Evolutionary conservation across 208 protist species (phyloP).

Genomic region (Blastocrithidia nonstop): DNA sequence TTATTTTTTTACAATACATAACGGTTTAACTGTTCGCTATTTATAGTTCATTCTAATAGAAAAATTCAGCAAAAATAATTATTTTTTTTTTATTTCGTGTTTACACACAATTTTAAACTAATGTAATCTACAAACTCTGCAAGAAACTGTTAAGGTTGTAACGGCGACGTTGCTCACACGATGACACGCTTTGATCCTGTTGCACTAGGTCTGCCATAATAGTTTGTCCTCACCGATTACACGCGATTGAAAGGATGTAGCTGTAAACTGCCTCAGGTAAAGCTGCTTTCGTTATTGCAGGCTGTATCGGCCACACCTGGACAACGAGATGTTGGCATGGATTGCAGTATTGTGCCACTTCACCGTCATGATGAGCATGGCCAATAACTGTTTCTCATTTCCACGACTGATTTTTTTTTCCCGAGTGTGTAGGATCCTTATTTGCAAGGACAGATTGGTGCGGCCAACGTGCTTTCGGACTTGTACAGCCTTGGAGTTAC

Average conservation of each 20-base stretch:
- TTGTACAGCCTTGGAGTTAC: slow-evolving; percentile 92
- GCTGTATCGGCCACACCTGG: slow-evolving; percentile 48
- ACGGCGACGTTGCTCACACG: slow-evolving; percentile 1
- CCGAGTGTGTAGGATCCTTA: slow-evolving; percentile 94
- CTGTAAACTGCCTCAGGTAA: slow-evolving; percentile 89
- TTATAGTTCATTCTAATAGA: too few species aligned
- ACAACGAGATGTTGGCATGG: slow-evolving; percentile 71
- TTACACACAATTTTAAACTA: neutral
- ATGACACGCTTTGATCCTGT: slow-evolving; percentile 57
- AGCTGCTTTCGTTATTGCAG: slow-evolving; percentile 76
- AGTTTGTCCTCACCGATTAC: slow-evolving; percentile 84
- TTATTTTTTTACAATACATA: too few species aligned
- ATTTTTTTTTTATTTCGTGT: slow-evolving; percentile 1
- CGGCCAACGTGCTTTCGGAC: slow-evolving; percentile 94
- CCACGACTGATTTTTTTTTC: slow-evolving; percentile 96
- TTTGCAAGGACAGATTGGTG: slow-evolving; percentile 88
- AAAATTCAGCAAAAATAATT: too few species aligned
- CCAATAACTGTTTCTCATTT: slow-evolving; percentile 74
- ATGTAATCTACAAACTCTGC: too few species aligned
- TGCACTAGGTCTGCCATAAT: slow-evolving; percentile 44
- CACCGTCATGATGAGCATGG: slow-evolving; percentile 23
- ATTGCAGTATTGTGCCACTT: slow-evolving; percentile 88
- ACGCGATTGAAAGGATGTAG: slow-evolving; percentile 84
- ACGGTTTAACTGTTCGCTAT: too few species aligned
- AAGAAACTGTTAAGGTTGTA: too few species aligned